phyloP scores from a whole-genome alignment of 495 filamentous ascomycete genomes.

The Trypethelium eluteriae region DNA sequence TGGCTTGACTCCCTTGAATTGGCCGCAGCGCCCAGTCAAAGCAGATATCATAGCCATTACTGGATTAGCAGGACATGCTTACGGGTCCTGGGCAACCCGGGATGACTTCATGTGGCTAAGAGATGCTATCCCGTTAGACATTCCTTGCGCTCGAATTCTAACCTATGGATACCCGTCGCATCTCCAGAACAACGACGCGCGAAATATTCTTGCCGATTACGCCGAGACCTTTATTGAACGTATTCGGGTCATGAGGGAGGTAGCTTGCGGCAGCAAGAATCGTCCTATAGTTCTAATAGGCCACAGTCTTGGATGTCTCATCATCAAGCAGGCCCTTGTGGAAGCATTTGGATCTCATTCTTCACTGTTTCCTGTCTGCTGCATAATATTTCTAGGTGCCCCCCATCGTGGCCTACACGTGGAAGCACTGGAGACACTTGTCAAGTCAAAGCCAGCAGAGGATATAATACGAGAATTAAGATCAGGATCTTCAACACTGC shows the following conservation, averaged over 20 bases:
- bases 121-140: not conserved
- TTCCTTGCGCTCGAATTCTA: not conserved
- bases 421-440: not conserved
- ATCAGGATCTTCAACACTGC: not conserved
- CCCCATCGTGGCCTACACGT: not conserved
- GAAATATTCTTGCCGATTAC: not conserved
- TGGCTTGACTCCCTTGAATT: not conserved
- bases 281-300: conserved; percentile 7
- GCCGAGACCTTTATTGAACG: not conserved
- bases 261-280: not conserved
- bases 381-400: not conserved
- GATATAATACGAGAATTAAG: not conserved
- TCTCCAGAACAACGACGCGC: not conserved
- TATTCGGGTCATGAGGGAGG: not conserved
- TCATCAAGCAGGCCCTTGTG: not conserved
- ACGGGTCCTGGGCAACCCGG: not conserved
- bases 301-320: conserved; percentile 12
- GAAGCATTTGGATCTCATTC: not conserved
- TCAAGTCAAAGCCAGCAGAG: not conserved
- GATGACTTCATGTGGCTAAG: not conserved
- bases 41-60: not conserved
- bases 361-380: not conserved
- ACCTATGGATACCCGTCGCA: not conserved
- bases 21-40: not conserved
- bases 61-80: not conserved